Conservation (phyloP, 208 protist genomes). For the Trypanosomatidae sp. region DNA sequence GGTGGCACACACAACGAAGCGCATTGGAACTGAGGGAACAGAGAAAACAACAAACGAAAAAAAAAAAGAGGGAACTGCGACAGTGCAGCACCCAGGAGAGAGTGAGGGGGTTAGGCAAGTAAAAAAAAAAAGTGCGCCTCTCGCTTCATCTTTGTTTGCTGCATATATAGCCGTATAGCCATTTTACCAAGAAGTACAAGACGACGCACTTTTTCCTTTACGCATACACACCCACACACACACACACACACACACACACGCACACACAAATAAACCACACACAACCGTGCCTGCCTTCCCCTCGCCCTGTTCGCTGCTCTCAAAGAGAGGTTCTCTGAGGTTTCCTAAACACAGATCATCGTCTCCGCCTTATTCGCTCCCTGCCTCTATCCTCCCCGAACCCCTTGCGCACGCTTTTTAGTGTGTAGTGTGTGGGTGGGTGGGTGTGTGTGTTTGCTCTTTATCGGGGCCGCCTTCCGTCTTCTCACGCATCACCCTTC, state of each 20-base stretch:
- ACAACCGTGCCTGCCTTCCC: neutral
- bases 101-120: neutral
- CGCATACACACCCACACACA: neutral
- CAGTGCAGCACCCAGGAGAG: neutral
- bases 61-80: neutral
- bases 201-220: neutral
- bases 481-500: neutral
- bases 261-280: neutral
- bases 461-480: neutral
- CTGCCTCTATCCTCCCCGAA: neutral
- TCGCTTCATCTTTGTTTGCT: neutral
- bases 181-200: neutral
- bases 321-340: neutral
- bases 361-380: neutral
- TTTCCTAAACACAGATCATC: neutral
- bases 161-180: too few relatives aligned
- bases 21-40: neutral
- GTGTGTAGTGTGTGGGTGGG: too few relatives aligned
- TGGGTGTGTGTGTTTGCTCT: neutral
- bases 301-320: neutral
- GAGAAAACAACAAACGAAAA: neutral
- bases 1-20: too few relatives aligned
- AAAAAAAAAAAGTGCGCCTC: neutral
- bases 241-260: neutral
- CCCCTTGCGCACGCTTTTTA: neutral